Conservation (phyloP, 192 early-diverging fungal species). For the Polychytrium aggregatum region DNA sequence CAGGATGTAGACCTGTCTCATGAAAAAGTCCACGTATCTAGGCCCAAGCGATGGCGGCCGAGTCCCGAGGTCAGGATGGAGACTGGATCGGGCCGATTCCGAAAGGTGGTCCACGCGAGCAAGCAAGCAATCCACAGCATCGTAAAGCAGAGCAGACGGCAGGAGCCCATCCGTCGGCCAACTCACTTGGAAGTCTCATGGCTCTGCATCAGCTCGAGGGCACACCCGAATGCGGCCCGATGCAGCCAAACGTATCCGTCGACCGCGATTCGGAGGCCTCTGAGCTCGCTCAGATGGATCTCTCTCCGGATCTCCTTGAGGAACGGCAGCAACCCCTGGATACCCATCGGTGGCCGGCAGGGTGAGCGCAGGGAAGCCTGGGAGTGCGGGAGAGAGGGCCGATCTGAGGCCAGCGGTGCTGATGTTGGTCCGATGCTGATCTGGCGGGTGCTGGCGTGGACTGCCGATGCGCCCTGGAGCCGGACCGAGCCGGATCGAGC, state of each 20-base stretch:
- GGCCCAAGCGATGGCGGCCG: background rate
- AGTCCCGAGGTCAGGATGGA: background rate
- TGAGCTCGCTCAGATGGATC: conserved; percentile 60
- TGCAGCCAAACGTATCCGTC: conserved; percentile 98
- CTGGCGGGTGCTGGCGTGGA: too few species aligned
- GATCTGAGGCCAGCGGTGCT: too few species aligned
- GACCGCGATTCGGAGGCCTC: conserved; percentile 59
- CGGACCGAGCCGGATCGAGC: too few species aligned
- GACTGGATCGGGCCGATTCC: too few species aligned
- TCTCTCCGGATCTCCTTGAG: conserved; percentile 60
- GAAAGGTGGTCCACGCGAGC: background rate
- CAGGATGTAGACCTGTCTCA: conserved; percentile 65
- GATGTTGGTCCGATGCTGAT: too few species aligned
- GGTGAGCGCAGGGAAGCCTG: too few species aligned
- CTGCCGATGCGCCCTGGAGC: too few species aligned
- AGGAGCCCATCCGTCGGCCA: background rate
- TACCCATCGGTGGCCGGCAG: conserved; percentile 94
- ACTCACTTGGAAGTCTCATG: background rate
- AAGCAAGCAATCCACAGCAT: background rate
- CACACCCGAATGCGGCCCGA: conserved; percentile 75
- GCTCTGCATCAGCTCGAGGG: conserved; percentile 51
- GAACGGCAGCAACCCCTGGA: conserved; percentile 71
- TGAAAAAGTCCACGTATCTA: conserved; percentile 79
- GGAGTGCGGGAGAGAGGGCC: too few species aligned
- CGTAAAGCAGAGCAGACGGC: background rate